These are phyloP conservation scores for Podospora pseudopauciseta DNA, from an alignment of 495 filamentous ascomycete species.

Conservation along the genomic window DNA sequence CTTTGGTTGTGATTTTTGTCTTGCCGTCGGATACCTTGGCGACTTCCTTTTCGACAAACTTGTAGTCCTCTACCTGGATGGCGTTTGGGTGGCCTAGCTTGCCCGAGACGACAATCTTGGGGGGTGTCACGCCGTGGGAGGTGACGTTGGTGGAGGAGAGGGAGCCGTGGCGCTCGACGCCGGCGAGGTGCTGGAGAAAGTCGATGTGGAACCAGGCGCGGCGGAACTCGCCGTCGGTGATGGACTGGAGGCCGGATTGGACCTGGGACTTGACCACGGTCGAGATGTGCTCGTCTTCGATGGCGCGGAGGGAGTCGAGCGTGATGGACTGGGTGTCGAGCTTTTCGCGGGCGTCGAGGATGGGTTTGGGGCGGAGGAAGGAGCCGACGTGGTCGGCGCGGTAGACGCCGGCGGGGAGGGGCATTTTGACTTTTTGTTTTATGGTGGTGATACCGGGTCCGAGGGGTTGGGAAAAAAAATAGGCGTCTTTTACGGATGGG, in stretches of 20 bases:
- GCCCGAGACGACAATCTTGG: constrained; percentile 43
- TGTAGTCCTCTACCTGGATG: constrained; percentile 59
- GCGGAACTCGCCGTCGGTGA: constrained; percentile 72
- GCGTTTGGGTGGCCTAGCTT: constrained; percentile 44
- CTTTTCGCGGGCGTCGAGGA: constrained; percentile 42
- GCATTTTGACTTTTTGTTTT: constrained; percentile 30
- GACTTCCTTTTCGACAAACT: constrained; percentile 52
- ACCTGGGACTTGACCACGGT: constrained; percentile 57
- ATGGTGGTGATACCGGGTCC: constrained; percentile 3
- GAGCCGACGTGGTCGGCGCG: constrained; percentile 51
- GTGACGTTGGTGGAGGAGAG: constrained; percentile 43
- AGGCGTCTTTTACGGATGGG: not conserved
- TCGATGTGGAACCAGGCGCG: constrained; percentile 50
- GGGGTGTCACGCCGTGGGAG: constrained; percentile 43
- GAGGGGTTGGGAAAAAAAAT: not conserved
- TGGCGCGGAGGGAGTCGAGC: constrained; percentile 39
- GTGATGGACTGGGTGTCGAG: constrained; percentile 43
- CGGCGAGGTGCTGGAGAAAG: constrained; percentile 43
- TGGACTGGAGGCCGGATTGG: constrained; percentile 56
- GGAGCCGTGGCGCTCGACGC: constrained; percentile 42
- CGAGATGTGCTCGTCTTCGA: constrained; percentile 66
- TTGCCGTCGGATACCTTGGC: constrained; percentile 19
- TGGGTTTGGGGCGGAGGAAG: constrained; percentile 39
- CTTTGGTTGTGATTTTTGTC: constrained; percentile 49
- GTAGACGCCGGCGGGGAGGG: constrained; percentile 46